Evolutionary conservation across 2,329 filamentous ascomycete genomes (phyloP).

Genomic region (Trichophyton rubrum): DNA sequence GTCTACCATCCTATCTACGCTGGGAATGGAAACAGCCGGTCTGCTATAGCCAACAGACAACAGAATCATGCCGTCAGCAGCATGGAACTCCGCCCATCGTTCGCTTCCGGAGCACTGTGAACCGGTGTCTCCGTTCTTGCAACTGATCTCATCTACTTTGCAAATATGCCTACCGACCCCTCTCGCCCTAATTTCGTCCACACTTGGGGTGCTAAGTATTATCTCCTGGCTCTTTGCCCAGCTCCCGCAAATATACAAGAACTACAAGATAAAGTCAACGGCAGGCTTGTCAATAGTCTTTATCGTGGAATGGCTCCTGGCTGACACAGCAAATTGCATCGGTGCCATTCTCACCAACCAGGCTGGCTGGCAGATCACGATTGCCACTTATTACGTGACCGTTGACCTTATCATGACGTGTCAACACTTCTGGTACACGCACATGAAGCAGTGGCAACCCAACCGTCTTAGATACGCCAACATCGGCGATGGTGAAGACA

Average conservation of each 20-base stretch:
- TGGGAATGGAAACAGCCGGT: neutral
- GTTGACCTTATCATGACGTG: conserved; percentile 51
- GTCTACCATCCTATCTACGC: neutral
- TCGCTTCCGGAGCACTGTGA: conserved; percentile 47
- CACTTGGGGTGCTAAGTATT: conserved; percentile 50
- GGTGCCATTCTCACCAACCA: conserved; percentile 52
- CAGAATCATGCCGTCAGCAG: conserved; percentile 20
- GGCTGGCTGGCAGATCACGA: conserved; percentile 53
- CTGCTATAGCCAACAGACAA: neutral
- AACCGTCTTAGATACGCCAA: conserved; percentile 20
- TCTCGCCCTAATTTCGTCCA: conserved; percentile 49
- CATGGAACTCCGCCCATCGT: conserved; percentile 11
- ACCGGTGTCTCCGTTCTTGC: conserved; percentile 46
- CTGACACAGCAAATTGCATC: conserved; percentile 50
- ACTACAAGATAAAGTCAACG: conserved; percentile 50
- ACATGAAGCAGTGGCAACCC: conserved; percentile 39
- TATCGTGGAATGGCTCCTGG: conserved; percentile 52
- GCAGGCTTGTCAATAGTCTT: conserved; percentile 55
- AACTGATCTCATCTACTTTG: conserved; percentile 45
- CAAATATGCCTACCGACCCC: conserved; percentile 52
- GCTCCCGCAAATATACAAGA: conserved; percentile 58
- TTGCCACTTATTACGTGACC: conserved; percentile 53
- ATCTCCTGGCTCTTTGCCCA: conserved; percentile 58
- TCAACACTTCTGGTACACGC: conserved; percentile 56
- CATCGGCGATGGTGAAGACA: conserved; percentile 19